These are phyloP conservation scores for Nothopassalora personata DNA, from an alignment of 2,329 filamentous ascomycete genomes.

Conservation along the genomic window DNA sequence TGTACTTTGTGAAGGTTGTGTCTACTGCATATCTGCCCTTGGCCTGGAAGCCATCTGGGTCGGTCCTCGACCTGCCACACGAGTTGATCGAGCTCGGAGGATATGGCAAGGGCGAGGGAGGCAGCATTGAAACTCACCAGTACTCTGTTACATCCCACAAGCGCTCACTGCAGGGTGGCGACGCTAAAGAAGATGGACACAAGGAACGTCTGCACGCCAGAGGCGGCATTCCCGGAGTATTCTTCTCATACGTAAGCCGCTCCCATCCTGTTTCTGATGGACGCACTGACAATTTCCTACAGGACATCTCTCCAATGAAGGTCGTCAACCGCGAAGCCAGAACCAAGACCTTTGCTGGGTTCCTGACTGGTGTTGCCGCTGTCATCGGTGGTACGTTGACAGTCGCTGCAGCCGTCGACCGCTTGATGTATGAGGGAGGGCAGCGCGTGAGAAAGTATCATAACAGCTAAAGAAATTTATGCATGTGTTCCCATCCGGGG, in stretches of 20 bases:
- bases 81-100: conserved; percentile 60
- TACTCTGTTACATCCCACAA: conserved; percentile 98
- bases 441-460: conserved; percentile 83
- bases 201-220: conserved; percentile 84
- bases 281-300: conserved; percentile 21
- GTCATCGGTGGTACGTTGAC: conserved; percentile 93
- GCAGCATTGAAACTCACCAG: conserved; percentile 94
- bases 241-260: conserved; percentile 86
- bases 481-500: neutral
- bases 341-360: conserved; percentile 82
- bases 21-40: conserved; percentile 91
- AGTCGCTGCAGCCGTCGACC: conserved; percentile 87
- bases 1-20: conserved; percentile 99
- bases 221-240: conserved; percentile 92
- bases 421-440: conserved; percentile 83
- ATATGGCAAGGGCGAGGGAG: conserved; percentile 58
- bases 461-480: conserved; percentile 40
- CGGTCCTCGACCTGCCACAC: conserved; percentile 32
- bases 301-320: conserved; percentile 98
- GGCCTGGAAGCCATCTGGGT: conserved; percentile 67
- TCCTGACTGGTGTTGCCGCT: conserved; percentile 89
- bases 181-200: conserved; percentile 81
- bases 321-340: conserved; percentile 93
- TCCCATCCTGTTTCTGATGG: conserved; percentile 16
- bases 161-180: conserved; percentile 76